These are phyloP conservation scores for Penicillium turbatum DNA, from an alignment of 495 filamentous ascomycete species.

Conservation along the genomic window DNA sequence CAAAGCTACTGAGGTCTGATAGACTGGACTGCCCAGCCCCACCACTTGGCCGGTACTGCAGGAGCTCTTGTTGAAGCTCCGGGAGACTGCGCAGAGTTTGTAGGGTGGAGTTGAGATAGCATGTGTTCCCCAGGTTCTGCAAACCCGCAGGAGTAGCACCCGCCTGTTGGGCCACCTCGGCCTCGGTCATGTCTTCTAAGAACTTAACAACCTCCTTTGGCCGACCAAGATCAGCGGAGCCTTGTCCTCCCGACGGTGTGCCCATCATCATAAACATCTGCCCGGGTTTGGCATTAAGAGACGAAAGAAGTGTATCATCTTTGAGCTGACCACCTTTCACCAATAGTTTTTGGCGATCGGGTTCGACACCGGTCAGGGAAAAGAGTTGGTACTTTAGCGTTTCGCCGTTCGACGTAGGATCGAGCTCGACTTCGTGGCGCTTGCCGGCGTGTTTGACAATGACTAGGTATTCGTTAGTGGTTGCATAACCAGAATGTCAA, in stretches of 20 bases:
- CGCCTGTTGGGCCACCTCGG: slow-evolving; percentile 75
- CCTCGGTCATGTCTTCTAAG: slow-evolving; percentile 96
- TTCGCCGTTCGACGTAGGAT: slow-evolving; percentile 78
- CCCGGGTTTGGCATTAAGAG: slow-evolving; percentile 76
- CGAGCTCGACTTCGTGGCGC: slow-evolving; percentile 88
- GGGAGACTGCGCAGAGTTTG: slow-evolving; percentile 86
- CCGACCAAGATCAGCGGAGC: slow-evolving; percentile 51
- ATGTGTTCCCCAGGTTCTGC: slow-evolving; percentile 93
- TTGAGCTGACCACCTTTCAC: slow-evolving; percentile 93
- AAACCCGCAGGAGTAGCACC: slow-evolving; percentile 86
- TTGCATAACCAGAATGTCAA: not conserved
- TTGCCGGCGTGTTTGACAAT: slow-evolving; percentile 93
- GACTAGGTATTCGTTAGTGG: slow-evolving; percentile 53
- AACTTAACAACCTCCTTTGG: slow-evolving; percentile 86
- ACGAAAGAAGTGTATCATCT: slow-evolving; percentile 84
- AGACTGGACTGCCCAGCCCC: slow-evolving; percentile 34
- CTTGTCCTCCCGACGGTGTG: slow-evolving; percentile 64
- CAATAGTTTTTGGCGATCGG: slow-evolving; percentile 91
- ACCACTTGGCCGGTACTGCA: slow-evolving; percentile 54
- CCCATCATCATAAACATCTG: slow-evolving; percentile 97
- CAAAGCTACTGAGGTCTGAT: slow-evolving; percentile 52
- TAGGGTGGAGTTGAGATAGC: slow-evolving; percentile 95
- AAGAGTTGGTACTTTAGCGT: slow-evolving; percentile 93
- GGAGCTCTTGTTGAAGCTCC: slow-evolving; percentile 79
- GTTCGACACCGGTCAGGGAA: slow-evolving; percentile 92